These are phyloP conservation scores for Lasiodiplodia theobromae DNA, from an alignment of 2,329 filamentous ascomycete genomes.

Conservation along the genomic window DNA sequence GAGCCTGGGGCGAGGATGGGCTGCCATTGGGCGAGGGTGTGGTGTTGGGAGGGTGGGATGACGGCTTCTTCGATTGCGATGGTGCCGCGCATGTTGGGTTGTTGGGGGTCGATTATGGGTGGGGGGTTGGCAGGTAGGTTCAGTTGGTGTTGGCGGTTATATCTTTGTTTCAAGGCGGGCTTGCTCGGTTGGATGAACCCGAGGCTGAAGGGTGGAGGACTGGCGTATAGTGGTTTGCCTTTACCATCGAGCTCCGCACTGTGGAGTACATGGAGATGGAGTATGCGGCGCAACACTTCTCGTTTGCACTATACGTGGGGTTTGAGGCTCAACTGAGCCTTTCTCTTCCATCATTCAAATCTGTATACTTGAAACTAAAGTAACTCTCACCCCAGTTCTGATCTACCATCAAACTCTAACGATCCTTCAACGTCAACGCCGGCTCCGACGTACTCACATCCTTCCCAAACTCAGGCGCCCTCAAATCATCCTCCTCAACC, in stretches of 20 bases:
- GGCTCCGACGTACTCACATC: slow-evolving; percentile 51
- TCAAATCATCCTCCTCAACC: slow-evolving; percentile 56
- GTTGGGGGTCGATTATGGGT: too few relatives aligned
- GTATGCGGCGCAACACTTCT: too few relatives aligned
- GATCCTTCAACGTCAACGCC: slow-evolving; percentile 50
- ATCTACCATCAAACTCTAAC: not conserved
- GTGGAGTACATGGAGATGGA: not conserved
- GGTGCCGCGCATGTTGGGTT: slow-evolving; percentile 62
- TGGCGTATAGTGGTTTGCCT: not conserved
- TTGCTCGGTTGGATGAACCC: not conserved
- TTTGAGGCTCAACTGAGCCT: too few relatives aligned
- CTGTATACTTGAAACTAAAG: too few relatives aligned
- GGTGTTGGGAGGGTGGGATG: slow-evolving; percentile 64
- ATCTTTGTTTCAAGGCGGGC: not conserved
- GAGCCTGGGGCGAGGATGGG: slow-evolving; percentile 65
- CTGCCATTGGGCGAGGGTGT: slow-evolving; percentile 70
- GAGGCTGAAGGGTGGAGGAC: not conserved
- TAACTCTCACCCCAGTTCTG: not conserved
- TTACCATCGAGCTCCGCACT: not conserved
- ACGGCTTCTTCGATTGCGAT: slow-evolving; percentile 68
- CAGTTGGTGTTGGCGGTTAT: not conserved
- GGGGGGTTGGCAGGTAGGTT: too few relatives aligned
- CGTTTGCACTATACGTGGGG: too few relatives aligned
- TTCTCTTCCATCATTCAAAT: too few relatives aligned
- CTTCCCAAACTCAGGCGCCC: slow-evolving; percentile 56